These are phyloP conservation scores for Phaeotremella fagi DNA, from an alignment of 768 basidiomycete species.

Conservation along the genomic window DNA sequence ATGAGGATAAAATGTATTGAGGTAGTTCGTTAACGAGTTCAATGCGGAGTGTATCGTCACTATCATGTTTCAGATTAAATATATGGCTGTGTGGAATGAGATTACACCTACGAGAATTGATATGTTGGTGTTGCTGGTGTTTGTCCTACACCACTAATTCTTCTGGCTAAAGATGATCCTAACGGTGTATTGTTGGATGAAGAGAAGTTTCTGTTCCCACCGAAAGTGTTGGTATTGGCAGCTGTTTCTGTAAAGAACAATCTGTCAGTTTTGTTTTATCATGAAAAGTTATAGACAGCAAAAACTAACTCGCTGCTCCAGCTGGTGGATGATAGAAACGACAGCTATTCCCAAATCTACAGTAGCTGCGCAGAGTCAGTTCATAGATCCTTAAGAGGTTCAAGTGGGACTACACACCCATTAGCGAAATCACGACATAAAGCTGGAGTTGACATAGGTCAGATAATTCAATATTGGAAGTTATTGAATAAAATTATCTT, in stretches of 20 bases:
- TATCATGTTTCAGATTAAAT: slow-evolving; percentile 38
- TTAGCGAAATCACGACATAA: too few species aligned
- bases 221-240: neutral
- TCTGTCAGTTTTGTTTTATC: neutral
- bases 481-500: too few species aligned
- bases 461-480: too few species aligned
- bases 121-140: neutral
- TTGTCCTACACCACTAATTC: too few species aligned
- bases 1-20: slow-evolving; percentile 71
- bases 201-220: neutral
- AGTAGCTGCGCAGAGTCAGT: neutral
- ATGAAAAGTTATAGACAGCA: neutral
- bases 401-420: too few species aligned
- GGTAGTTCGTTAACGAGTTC: slow-evolving; percentile 73
- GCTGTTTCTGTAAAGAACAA: too few species aligned
- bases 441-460: too few species aligned
- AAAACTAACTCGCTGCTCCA: neutral
- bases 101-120: slow-evolving; percentile 17
- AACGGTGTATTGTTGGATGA: slow-evolving; percentile 7
- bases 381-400: neutral
- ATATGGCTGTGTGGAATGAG: neutral
- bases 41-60: slow-evolving; percentile 59
- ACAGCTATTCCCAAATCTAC: slow-evolving; percentile 18
- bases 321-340: slow-evolving; percentile 22
- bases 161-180: slow-evolving; percentile 3